Conservation (phyloP, 345 rosid genomes). For the Hibiscus tridactylites region DNA sequence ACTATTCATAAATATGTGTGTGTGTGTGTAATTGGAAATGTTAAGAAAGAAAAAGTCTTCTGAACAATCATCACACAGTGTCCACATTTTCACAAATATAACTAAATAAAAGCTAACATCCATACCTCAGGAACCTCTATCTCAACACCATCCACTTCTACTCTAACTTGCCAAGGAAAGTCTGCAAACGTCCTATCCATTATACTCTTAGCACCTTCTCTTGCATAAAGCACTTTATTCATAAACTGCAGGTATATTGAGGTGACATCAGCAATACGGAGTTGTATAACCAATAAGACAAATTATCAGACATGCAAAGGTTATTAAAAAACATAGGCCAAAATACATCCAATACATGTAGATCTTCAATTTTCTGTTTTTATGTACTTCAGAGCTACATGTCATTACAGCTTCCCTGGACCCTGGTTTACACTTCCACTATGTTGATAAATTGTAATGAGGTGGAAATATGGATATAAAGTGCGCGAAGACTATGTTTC, state of each 20-base stretch:
- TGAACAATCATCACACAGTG: too few relatives aligned
- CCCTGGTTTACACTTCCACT: not conserved
- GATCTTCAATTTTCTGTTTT: not conserved
- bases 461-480: not conserved
- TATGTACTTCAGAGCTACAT: not conserved
- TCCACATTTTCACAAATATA: not conserved
- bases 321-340: not conserved
- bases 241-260: conserved; percentile 51
- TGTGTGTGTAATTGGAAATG: too few relatives aligned
- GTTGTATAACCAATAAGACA: not conserved
- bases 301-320: not conserved
- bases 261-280: conserved; percentile 13
- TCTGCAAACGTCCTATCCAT: conserved; percentile 85
- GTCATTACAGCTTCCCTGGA: not conserved
- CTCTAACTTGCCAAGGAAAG: conserved; percentile 79
- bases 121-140: conserved; percentile 89
- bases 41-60: too few relatives aligned
- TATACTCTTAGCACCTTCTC: conserved; percentile 87
- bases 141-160: conserved; percentile 78
- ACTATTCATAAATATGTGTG: too few relatives aligned
- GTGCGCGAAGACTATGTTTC: not conserved
- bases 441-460: not conserved
- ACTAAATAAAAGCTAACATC: not conserved
- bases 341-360: not conserved
- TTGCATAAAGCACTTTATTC: conserved; percentile 87